phyloP scores from a whole-genome alignment of 768 basidiomycete species.

The Mycena maculata region DNA sequence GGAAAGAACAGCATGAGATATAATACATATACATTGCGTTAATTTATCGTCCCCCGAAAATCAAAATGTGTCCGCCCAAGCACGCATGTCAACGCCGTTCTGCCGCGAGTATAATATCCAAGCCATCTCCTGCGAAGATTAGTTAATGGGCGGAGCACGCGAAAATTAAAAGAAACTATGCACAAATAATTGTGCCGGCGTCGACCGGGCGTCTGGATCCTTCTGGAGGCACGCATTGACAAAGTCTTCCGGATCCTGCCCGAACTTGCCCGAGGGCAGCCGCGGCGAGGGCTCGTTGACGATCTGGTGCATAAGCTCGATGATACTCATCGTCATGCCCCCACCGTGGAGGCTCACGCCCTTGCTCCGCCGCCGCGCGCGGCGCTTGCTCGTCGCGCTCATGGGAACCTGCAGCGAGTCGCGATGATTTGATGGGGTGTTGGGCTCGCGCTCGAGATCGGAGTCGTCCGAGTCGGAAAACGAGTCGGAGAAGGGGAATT shows the following conservation, averaged over 20 bases:
- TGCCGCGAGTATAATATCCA: slow-evolving; percentile 21
- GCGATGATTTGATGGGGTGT: slow-evolving; percentile 71
- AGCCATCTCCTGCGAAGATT: slow-evolving; percentile 11
- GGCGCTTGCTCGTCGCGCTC: slow-evolving; percentile 34
- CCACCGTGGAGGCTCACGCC: slow-evolving; percentile 95
- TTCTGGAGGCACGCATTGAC: slow-evolving; percentile 92
- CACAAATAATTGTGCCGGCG: slow-evolving; percentile 88
- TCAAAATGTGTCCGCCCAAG: slow-evolving; percentile 34
- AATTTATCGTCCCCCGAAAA: neutral
- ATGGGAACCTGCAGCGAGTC: slow-evolving; percentile 47
- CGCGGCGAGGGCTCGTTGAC: slow-evolving; percentile 97
- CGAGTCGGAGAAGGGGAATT: slow-evolving; percentile 96
- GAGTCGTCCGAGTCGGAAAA: slow-evolving; percentile 80
- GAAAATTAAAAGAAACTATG: slow-evolving; percentile 42
- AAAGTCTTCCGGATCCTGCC: slow-evolving; percentile 83
- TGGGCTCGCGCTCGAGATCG: slow-evolving; percentile 71
- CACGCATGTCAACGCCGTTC: slow-evolving; percentile 31
- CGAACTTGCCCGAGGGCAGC: slow-evolving; percentile 77
- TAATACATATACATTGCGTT: neutral
- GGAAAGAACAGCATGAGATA: too few species aligned
- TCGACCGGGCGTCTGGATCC: slow-evolving; percentile 83
- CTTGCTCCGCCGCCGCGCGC: slow-evolving; percentile 72
- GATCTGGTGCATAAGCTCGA: slow-evolving; percentile 96
- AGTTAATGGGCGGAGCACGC: neutral
- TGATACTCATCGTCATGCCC: slow-evolving; percentile 96